These are phyloP conservation scores for Saposhnikovia divaricata DNA, from an alignment of 129 eudicot species.

Conservation along the genomic window DNA sequence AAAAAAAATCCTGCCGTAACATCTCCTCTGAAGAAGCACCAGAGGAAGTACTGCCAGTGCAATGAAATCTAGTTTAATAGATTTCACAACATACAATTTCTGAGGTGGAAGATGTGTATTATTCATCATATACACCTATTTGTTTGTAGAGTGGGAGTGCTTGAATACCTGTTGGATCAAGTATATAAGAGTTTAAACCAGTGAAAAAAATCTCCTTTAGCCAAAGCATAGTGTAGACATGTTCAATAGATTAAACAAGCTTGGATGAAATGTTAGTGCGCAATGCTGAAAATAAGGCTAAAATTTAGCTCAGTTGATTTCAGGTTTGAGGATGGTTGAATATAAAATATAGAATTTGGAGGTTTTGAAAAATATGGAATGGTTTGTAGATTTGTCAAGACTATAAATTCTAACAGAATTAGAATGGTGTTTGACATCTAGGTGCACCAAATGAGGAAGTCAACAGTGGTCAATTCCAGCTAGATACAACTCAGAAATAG, in stretches of 20 bases:
- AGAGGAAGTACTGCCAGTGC: neutral
- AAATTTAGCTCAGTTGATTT: neutral
- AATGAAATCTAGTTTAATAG: neutral
- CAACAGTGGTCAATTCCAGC: no score
- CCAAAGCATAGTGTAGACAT: neutral
- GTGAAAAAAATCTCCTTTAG: neutral
- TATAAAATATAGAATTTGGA: neutral
- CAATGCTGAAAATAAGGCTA: neutral
- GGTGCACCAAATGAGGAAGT: no score
- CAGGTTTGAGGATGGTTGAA: neutral
- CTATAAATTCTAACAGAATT: no score
- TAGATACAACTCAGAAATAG: no score
- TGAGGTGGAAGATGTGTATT: neutral
- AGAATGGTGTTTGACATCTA: no score
- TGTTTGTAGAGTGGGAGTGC: neutral
- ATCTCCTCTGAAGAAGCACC: neutral
- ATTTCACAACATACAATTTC: neutral
- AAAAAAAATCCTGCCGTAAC: neutral
- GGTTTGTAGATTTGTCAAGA: neutral
- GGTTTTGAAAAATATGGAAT: neutral
- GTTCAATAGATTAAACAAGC: neutral
- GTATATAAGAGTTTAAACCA: neutral
- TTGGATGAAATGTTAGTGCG: neutral
- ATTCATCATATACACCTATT: neutral
- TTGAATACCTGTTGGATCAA: neutral